phyloP scores from a whole-genome alignment of 2,329 filamentous ascomycete genomes.

The Phialophora tarda region DNA sequence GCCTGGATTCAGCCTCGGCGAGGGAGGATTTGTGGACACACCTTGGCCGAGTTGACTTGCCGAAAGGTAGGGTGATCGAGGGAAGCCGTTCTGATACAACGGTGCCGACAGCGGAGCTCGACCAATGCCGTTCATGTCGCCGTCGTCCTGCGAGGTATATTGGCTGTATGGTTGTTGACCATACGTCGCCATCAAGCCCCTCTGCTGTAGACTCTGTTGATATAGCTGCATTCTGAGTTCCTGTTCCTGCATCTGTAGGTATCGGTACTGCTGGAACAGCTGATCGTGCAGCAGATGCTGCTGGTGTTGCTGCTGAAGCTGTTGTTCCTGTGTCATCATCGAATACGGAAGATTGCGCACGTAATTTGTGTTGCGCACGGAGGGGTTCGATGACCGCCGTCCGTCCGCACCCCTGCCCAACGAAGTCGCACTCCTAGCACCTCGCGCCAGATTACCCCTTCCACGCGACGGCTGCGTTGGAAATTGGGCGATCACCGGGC shows the following conservation, averaged over 20 bases:
- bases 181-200: conserved; percentile 31
- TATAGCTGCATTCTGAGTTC: conserved; percentile 55
- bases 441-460: conserved; percentile 56
- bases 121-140: conserved; percentile 25
- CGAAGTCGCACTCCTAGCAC: conserved; percentile 56
- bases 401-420: conserved; percentile 53
- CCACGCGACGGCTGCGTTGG: conserved; percentile 52
- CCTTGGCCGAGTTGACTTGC: conserved; percentile 43
- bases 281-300: conserved; percentile 57
- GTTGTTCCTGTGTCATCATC: conserved; percentile 47
- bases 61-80: conserved; percentile 34
- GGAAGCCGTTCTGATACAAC: conserved; percentile 39
- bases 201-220: conserved; percentile 49
- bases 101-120: conserved; percentile 41
- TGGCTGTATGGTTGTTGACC: conserved; percentile 46
- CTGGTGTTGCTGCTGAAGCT: conserved; percentile 52
- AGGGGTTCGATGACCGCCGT: conserved; percentile 64
- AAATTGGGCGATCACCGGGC: conserved; percentile 56
- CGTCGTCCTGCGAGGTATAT: conserved; percentile 42
- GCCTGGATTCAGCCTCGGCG: conserved; percentile 49
- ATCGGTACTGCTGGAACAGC: conserved; percentile 57
- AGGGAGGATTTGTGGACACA: conserved; percentile 54
- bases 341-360: conserved; percentile 47
- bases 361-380: conserved; percentile 49
- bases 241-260: conserved; percentile 57